These are phyloP conservation scores for Aspergillus pseudoterreus DNA, from an alignment of 2,329 filamentous ascomycete species.

Conservation along the genomic window DNA sequence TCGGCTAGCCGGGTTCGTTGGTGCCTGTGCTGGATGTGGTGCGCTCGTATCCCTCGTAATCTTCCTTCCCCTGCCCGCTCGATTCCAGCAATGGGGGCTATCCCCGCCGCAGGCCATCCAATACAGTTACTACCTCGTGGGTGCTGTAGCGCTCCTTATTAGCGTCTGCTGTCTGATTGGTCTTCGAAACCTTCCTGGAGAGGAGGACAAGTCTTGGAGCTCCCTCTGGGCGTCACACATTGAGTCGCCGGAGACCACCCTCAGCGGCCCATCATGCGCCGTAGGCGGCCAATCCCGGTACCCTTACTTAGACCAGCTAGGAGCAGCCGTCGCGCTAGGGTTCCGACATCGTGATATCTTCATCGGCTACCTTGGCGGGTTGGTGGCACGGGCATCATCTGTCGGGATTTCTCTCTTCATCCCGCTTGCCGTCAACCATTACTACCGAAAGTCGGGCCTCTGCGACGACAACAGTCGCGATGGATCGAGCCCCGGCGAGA, in stretches of 20 bases:
- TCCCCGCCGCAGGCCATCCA: conserved; percentile 71
- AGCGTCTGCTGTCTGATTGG: conserved; percentile 75
- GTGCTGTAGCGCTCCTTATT: conserved; percentile 65
- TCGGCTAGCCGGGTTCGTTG: conserved; percentile 81
- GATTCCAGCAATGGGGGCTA: conserved; percentile 69
- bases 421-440: conserved; percentile 86
- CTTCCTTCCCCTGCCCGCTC: conserved; percentile 83
- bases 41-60: conserved; percentile 76
- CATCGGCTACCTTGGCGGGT: conserved; percentile 87
- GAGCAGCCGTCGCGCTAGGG: conserved; percentile 64
- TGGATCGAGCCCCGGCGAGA: conserved; percentile 48
- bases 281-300: conserved; percentile 9
- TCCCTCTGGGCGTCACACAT: conserved; percentile 39
- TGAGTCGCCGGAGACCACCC: not conserved
- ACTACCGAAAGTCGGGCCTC: conserved; percentile 76
- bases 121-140: conserved; percentile 85
- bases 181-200: conserved; percentile 63
- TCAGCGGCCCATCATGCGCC: conserved; percentile 1
- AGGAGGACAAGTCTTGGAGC: conserved; percentile 71
- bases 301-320: conserved; percentile 52
- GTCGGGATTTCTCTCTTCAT: conserved; percentile 95
- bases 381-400: conserved; percentile 89
- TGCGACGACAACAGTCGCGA: conserved; percentile 54
- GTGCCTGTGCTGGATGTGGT: conserved; percentile 86
- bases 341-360: conserved; percentile 74